phyloP scores from a whole-genome alignment of 2,329 filamentous ascomycete species.

The Fusarium hostae region DNA sequence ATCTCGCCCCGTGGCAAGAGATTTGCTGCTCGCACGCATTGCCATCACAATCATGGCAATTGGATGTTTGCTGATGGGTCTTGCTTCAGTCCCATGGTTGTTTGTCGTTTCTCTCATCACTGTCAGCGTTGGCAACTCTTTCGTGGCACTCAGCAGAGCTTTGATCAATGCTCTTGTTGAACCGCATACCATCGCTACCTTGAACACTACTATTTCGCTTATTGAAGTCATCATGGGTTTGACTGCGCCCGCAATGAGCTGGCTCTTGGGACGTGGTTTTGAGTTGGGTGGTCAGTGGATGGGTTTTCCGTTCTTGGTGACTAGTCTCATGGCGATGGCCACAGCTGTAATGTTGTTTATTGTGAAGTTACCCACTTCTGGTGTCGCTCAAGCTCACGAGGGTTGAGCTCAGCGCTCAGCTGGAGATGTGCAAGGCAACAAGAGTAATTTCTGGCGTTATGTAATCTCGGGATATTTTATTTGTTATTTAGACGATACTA shows the following conservation, averaged over 20 bases:
- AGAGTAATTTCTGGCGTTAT: neutral
- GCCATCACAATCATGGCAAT: constrained; percentile 47
- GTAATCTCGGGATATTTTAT: neutral
- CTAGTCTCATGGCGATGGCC: constrained; percentile 48
- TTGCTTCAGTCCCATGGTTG: constrained; percentile 50
- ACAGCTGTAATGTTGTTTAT: constrained; percentile 47
- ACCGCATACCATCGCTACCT: constrained; percentile 62
- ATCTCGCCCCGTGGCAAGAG: constrained; percentile 51
- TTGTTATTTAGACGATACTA: neutral
- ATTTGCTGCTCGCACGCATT: constrained; percentile 54
- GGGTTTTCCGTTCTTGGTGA: constrained; percentile 61
- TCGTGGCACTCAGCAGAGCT: constrained; percentile 57
- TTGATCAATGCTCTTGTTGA: constrained; percentile 65
- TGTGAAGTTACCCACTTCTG: constrained; percentile 43
- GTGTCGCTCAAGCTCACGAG: constrained; percentile 32
- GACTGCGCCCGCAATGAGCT: constrained; percentile 59
- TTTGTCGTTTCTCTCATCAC: constrained; percentile 56
- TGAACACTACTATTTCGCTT: constrained; percentile 64
- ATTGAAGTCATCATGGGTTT: constrained; percentile 61
- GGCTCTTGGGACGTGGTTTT: constrained; percentile 58
- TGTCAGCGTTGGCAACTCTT: constrained; percentile 58
- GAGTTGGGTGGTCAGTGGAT: constrained; percentile 58
- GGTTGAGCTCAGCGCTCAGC: neutral
- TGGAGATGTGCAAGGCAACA: neutral
- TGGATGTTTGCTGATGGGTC: constrained; percentile 53